Evolutionary conservation across 2,329 filamentous ascomycete species (phyloP).

Genomic region (Chrysoporthe puriensis): DNA sequence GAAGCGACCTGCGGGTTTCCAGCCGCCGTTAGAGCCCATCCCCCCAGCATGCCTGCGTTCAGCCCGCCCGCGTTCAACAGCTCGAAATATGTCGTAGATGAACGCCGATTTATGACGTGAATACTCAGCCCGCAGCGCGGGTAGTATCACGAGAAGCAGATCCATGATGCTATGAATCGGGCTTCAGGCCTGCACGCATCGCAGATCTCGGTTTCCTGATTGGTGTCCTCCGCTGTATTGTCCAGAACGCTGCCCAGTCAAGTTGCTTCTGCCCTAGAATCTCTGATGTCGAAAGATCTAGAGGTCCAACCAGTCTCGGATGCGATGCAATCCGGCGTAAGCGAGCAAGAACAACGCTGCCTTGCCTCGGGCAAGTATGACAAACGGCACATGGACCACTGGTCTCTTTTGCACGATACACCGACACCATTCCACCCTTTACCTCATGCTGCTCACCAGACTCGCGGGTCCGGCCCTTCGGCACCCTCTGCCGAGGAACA

Average conservation of each 20-base stretch:
- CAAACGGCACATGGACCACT: background rate
- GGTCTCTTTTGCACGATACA: background rate
- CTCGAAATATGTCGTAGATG: background rate
- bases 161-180: background rate
- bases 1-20: background rate
- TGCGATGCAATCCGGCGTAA: background rate
- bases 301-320: background rate
- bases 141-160: background rate
- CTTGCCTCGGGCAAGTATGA: background rate
- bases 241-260: background rate
- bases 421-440: background rate
- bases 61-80: background rate
- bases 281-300: background rate
- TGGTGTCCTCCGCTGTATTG: background rate
- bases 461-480: background rate
- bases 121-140: background rate
- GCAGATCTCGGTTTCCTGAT: background rate
- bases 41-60: background rate
- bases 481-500: background rate
- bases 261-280: background rate
- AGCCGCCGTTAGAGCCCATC: background rate
- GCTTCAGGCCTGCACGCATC: background rate
- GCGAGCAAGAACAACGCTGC: background rate
- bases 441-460: background rate
- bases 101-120: background rate